Base-by-base conservation (phyloP, 805 yeast genomes). In the Vanderwaltozyma verrucispora region DNA sequence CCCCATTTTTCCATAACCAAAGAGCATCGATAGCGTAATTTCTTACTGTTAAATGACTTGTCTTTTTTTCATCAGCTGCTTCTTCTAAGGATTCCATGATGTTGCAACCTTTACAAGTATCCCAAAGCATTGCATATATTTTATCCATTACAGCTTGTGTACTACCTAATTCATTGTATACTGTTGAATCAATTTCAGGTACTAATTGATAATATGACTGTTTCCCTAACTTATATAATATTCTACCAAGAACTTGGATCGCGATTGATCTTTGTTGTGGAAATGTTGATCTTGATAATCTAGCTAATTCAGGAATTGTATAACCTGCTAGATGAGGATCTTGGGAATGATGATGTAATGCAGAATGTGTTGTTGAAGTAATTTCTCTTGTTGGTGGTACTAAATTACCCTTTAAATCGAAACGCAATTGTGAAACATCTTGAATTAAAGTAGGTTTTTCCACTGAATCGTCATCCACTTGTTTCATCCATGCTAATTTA, bases 321-420 rank as follows among this genome's bases (percentile, higher is more conserved):
- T 92, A 92, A 0, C 99, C 99, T 0, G 97, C 95, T 36, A 88
- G 66, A 32, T 78, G 77, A 0, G 97, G 96, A 33, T 80, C 77
- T 10, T 80, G 85, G 0, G 96, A 72, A 59, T 92, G 99, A 56
- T 92, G 97, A 51, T 86, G 96, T 19, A 92, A 69, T 0, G 95
- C 98, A 28, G 71, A 54, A 28, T 68, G 64, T 0, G 79, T 68
- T 2, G 81, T 75, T 6, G 74, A 58, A 1, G 61, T 41, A 13
- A 62, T 56, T 23, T 75, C 65, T 35, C 75, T 67, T 1, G 67
- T 58, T 5, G 81, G 80, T 6, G 77, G 67, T 3, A 92, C 67
- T 42, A 92, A 57, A 47, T 83, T 68, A 10, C 96, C 98, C 35
- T 75, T 67, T 59, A 92, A 87, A 52, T 89, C 96, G 53, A 92